These are phyloP conservation scores for Hyaloscypha bicolor DNA, from an alignment of 495 filamentous ascomycete genomes.

Conservation along the genomic window DNA sequence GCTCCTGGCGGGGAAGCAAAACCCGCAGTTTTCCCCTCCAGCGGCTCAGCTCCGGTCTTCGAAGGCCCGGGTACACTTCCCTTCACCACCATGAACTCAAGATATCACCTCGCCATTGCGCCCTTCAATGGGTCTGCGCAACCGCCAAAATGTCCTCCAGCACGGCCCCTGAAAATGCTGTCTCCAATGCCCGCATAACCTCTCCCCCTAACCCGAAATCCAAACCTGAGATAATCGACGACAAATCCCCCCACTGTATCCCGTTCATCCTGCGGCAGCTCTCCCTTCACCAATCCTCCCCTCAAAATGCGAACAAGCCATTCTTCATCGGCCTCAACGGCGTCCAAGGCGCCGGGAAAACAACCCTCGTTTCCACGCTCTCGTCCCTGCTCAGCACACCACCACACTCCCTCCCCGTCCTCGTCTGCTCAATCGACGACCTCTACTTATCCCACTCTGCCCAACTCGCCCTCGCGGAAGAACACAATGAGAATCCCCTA, in stretches of 20 bases:
- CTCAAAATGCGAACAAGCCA: slow-evolving; percentile 36
- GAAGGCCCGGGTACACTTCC: neutral
- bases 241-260: slow-evolving; percentile 85
- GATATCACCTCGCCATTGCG: neutral
- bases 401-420: slow-evolving; percentile 58
- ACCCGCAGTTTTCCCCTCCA: neutral
- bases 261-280: slow-evolving; percentile 67
- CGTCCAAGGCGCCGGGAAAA: slow-evolving; percentile 89
- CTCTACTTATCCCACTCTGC: slow-evolving; percentile 78
- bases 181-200: neutral
- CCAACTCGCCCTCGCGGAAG: slow-evolving; percentile 67
- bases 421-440: slow-evolving; percentile 88
- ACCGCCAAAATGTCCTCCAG: slow-evolving; percentile 23
- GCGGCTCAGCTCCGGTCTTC: neutral
- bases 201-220: neutral
- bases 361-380: slow-evolving; percentile 77
- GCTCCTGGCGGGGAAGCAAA: neutral
- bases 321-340: slow-evolving; percentile 66
- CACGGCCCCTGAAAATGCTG: slow-evolving; percentile 43
- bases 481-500: slow-evolving; percentile 70
- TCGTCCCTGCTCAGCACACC: slow-evolving; percentile 64
- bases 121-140: slow-evolving; percentile 34
- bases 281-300: slow-evolving; percentile 57
- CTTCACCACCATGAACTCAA: neutral
- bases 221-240: slow-evolving; percentile 62